phyloP scores from a whole-genome alignment of 179 eudicot genomes.

The Silene coronaria region DNA sequence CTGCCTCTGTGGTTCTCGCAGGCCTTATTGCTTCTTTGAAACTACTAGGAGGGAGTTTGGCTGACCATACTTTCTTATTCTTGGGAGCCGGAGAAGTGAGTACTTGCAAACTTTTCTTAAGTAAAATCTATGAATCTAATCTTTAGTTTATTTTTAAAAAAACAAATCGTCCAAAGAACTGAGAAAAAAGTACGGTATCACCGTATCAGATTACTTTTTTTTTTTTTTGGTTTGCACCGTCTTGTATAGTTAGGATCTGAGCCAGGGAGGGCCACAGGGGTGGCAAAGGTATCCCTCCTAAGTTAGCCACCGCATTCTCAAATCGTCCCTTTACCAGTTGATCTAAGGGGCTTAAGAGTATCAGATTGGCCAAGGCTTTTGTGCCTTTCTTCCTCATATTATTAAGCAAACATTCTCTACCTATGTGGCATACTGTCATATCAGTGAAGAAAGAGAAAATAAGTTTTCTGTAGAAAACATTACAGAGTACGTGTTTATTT shows the following conservation, averaged over 20 bases:
- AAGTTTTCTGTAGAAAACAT: background rate
- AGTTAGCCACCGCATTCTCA: no score
- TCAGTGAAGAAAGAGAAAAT: background rate
- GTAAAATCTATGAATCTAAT: background rate
- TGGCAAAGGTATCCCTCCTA: no score
- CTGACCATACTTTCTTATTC: conserved; percentile 79
- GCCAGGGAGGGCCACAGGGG: no score
- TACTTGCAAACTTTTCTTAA: background rate
- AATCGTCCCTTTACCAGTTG: no score
- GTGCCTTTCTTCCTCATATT: no score
- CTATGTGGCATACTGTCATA: background rate
- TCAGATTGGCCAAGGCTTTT: background rate
- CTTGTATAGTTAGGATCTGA: no score
- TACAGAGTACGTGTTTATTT: background rate
- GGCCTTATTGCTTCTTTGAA: conserved; percentile 80
- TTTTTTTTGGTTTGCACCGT: no score
- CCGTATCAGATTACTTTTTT: no score
- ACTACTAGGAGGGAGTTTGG: conserved; percentile 72
- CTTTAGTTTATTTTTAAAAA: background rate
- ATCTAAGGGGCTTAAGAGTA: no score
- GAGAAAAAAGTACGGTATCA: background rate
- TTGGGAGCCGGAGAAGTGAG: conserved; percentile 96
- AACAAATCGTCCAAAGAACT: background rate
- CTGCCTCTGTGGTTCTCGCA: conserved; percentile 88
- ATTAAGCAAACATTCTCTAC: background rate